phyloP scores from a whole-genome alignment of 805 yeast genomes.

The Monosporozyma solicola region DNA sequence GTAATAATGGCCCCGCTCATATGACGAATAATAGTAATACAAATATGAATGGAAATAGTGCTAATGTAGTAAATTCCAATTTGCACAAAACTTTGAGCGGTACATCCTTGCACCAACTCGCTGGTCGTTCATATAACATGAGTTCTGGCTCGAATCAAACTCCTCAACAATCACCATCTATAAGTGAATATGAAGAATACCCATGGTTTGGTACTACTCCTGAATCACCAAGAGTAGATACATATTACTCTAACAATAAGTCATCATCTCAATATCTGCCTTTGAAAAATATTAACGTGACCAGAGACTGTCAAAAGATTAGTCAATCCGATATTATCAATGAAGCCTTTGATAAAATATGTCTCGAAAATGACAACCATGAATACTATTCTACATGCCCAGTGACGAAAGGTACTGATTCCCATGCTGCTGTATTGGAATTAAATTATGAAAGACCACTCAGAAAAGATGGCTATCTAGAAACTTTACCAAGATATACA shows the following conservation, averaged over 20 bases:
- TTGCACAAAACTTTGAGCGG: slow-evolving; percentile 23
- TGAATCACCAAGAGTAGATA: slow-evolving; percentile 20
- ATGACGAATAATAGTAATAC: not conserved
- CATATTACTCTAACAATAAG: slow-evolving; percentile 2
- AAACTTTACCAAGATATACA: slow-evolving; percentile 24
- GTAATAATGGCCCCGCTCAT: not conserved
- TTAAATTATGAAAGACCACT: slow-evolving; percentile 13
- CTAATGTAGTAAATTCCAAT: not conserved
- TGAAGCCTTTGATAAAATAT: slow-evolving; percentile 19
- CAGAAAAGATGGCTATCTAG: slow-evolving; percentile 6
- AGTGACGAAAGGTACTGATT: slow-evolving; percentile 12
- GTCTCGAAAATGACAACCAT: slow-evolving; percentile 5
- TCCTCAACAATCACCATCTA: slow-evolving; percentile 31
- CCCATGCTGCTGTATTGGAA: slow-evolving; percentile 23
- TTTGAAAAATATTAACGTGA: slow-evolving; percentile 12
- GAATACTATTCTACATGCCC: slow-evolving; percentile 3
- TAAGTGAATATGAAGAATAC: slow-evolving; percentile 33
- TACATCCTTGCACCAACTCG: slow-evolving; percentile 21
- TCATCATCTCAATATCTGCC: slow-evolving; percentile 5
- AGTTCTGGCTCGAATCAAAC: slow-evolving; percentile 14
- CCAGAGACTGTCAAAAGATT: slow-evolving; percentile 23
- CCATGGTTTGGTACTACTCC: slow-evolving; percentile 32
- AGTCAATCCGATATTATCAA: slow-evolving; percentile 23
- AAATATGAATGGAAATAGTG: not conserved
- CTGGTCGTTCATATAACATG: slow-evolving; percentile 6